Evolutionary conservation across 352 stramenopile species (phyloP).

Genomic region (Phytophthora constricta): DNA sequence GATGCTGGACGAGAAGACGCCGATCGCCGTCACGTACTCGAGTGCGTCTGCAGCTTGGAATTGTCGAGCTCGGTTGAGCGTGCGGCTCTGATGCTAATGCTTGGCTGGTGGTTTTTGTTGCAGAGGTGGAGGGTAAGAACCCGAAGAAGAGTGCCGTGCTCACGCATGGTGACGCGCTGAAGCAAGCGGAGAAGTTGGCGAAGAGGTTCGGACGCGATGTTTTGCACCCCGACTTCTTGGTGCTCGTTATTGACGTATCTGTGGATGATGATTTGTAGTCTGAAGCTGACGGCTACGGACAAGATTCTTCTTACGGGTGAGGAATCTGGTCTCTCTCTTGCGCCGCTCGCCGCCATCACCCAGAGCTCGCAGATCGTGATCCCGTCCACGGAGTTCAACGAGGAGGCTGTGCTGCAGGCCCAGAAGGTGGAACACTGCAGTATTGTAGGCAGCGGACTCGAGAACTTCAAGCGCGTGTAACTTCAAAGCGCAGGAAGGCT

Average conservation of each 20-base stretch:
- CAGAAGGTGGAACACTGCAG: conserved; percentile 80
- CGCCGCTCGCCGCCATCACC: conserved; percentile 74
- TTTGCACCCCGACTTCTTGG: no score
- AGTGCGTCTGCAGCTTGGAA: conserved; percentile 50
- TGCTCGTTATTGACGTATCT: conserved; percentile 2
- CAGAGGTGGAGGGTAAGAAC: conserved; percentile 78
- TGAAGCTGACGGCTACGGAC: conserved; percentile 77
- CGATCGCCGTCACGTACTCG: conserved; percentile 77
- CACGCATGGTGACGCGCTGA: conserved; percentile 83
- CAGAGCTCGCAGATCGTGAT: conserved; percentile 83
- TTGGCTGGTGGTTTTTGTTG: conserved; percentile 16
- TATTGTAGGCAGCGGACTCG: conserved; percentile 74
- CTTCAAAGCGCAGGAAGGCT: conserved; percentile 8
- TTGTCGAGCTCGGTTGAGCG: neutral
- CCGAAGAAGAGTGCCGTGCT: conserved; percentile 83
- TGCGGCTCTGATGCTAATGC: no score
- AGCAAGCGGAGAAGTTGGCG: conserved; percentile 69
- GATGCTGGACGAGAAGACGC: conserved; percentile 71
- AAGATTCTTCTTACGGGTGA: conserved; percentile 86
- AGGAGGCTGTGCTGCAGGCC: conserved; percentile 75
- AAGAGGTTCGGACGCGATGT: conserved; percentile 59
- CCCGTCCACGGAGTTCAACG: conserved; percentile 70
- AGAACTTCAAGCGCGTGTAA: conserved; percentile 89
- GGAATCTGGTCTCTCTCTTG: conserved; percentile 68
- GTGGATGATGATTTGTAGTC: conserved; percentile 33